phyloP scores from a whole-genome alignment of 495 filamentous ascomycete genomes.

The Aspergillus funiculosus region DNA sequence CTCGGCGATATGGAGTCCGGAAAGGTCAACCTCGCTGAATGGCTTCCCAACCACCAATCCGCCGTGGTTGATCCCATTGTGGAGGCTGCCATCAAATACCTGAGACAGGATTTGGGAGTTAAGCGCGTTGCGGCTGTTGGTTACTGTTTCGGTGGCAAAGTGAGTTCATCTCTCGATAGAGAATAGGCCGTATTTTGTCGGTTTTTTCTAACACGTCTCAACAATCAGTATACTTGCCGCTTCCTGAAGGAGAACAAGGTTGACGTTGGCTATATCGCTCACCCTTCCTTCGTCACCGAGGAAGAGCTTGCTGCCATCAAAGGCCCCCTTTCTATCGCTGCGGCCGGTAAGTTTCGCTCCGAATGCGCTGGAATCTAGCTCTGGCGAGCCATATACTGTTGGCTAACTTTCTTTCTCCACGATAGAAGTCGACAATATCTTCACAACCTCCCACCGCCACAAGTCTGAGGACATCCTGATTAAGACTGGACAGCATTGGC shows the following conservation, averaged over 20 bases:
- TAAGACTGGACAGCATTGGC: conserved; percentile 61
- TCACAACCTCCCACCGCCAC: conserved; percentile 66
- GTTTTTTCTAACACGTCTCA: neutral
- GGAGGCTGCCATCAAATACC: conserved; percentile 51
- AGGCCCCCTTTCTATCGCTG: conserved; percentile 69
- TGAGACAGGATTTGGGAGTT: conserved; percentile 51
- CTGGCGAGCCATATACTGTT: neutral
- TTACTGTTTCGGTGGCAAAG: conserved; percentile 46
- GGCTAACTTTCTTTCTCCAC: conserved; percentile 11
- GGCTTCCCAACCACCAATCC: conserved; percentile 54
- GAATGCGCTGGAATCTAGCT: neutral
- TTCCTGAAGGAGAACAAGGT: conserved; percentile 43
- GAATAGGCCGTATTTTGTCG: neutral
- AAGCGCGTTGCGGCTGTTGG: conserved; percentile 61
- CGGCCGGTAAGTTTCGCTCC: conserved; percentile 54
- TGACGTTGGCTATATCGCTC: conserved; percentile 66
- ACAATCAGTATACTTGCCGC: conserved; percentile 36
- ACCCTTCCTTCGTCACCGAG: conserved; percentile 70
- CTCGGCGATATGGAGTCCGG: conserved; percentile 48
- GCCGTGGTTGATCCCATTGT: conserved; percentile 61
- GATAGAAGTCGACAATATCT: conserved; percentile 70
- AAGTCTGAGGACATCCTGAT: conserved; percentile 55
- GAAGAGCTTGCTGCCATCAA: conserved; percentile 68
- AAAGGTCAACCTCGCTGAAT: conserved; percentile 54
- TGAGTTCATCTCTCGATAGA: conserved; percentile 15